A percentile compares a stretch with the other conserved stretches of the same genome.
These are phyloP conservation scores for Acorus gramineus DNA, from an alignment of 106 monocot species.

Conservation along the genomic window DNA sequence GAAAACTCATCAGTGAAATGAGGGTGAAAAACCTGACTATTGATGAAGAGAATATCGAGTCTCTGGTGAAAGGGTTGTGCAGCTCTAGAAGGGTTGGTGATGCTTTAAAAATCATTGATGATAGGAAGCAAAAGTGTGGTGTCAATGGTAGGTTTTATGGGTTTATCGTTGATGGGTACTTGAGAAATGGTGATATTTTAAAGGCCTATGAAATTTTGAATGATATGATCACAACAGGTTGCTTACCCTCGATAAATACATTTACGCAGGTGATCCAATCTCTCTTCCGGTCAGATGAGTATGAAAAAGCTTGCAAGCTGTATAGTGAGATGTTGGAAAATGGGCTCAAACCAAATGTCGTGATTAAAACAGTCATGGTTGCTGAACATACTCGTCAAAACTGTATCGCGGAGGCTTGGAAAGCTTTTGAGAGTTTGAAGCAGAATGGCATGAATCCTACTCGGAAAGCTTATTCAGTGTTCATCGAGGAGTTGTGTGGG, in stretches of 20 bases:
- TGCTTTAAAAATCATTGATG: conserved; percentile 39
- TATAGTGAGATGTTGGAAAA: conserved; percentile 52
- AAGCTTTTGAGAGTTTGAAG: conserved; percentile 40
- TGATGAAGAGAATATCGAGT: conserved; percentile 16
- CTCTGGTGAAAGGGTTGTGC: conserved; percentile 50
- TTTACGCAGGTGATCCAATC: conserved; percentile 68
- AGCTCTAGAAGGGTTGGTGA: conserved; percentile 35
- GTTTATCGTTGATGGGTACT: conserved; percentile 50
- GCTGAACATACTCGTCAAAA: conserved; percentile 47
- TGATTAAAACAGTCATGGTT: conserved; percentile 50
- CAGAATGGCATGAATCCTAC: conserved; percentile 27
- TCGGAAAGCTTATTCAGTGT: conserved; percentile 48
- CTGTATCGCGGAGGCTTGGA: conserved; percentile 53
- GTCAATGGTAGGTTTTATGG: conserved; percentile 25
- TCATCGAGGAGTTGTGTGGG: conserved; percentile 75
- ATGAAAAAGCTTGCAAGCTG: conserved; percentile 48
- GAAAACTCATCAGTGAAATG: conserved; percentile 36
- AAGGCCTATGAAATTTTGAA: conserved; percentile 39
- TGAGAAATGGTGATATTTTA: conserved; percentile 26
- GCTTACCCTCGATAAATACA: conserved; percentile 31
- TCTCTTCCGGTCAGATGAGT: conserved; percentile 37
- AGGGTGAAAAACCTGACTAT: conserved; percentile 16
- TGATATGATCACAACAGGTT: conserved; percentile 25
- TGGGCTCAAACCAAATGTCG: conserved; percentile 45
- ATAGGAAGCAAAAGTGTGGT: conserved; percentile 18